Percentiles rank a stretch among this genome's conserved stretches.
These are phyloP conservation scores for Cocos nucifera DNA, from an alignment of 176 grass and related monocot species.

Conservation along the genomic window DNA sequence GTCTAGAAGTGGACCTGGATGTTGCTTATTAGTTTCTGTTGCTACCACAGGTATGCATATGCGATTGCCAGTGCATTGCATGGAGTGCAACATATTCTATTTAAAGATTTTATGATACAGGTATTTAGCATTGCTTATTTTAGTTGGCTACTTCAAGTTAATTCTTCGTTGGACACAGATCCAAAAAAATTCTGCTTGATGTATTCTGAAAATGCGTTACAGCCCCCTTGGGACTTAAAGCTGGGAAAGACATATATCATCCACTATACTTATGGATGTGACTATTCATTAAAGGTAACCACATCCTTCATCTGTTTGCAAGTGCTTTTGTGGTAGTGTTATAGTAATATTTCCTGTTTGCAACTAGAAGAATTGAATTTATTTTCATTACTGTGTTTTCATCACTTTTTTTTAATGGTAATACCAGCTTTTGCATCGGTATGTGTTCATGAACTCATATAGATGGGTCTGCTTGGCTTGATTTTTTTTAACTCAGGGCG, in stretches of 20 bases:
- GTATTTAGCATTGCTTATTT: conserved; percentile 34
- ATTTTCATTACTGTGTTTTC: not conserved
- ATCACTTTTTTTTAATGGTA: too few species aligned
- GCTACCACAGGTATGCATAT: conserved; percentile 83
- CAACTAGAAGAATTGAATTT: not conserved
- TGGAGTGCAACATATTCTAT: conserved; percentile 87
- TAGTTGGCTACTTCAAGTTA: conserved; percentile 1
- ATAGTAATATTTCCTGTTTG: conserved; percentile 1
- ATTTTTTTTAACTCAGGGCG: not conserved
- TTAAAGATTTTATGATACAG: conserved; percentile 99
- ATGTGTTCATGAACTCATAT: too few species aligned
- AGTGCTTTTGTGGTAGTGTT: not conserved
- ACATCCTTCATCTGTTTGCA: too few species aligned
- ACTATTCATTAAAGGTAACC: conserved; percentile 77
- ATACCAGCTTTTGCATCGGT: too few species aligned
- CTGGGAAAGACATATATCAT: conserved; percentile 61
- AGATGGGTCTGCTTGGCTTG: not conserved
- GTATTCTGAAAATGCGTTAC: conserved; percentile 16
- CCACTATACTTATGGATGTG: conserved; percentile 95
- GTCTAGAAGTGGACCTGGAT: not conserved
- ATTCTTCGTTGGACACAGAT: too few species aligned
- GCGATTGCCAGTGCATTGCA: conserved; percentile 96
- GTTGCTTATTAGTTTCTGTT: not conserved
- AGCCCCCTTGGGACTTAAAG: conserved; percentile 88
- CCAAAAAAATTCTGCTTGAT: conserved; percentile 12